Base-by-base conservation (phyloP, 2,329 filamentous ascomycete species). In the Chaetothyriales sp. region DNA sequence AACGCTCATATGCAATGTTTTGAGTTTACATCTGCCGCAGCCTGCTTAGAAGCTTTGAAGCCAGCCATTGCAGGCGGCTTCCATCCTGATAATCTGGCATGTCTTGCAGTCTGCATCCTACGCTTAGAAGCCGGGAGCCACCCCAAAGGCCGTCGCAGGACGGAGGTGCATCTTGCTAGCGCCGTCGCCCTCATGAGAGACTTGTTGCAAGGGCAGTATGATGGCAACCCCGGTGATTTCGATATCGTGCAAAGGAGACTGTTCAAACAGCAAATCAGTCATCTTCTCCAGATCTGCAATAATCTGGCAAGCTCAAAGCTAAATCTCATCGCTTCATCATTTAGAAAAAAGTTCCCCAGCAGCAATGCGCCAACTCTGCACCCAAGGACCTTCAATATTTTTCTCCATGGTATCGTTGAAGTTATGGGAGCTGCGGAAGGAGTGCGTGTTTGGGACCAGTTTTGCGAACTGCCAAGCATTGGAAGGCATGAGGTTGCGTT, bases 361-460 rank as follows among this genome's bases (percentile, higher is more conserved):
- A 57, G 57, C 49, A 60, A 61, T 40, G 47, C 49, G 10, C 44
- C 53, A 22, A 44, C 48, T 25, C 50, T 61, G 18, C 40, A 47
- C 7, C 19, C 50, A 2, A 51, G 52, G 10, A 51, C 53, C 5
- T 61, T 61, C 50, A 57, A 61, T 47, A 49, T 54, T 18, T 8
- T 61, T 10, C 72, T 85, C 5, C 67, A 72, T 44, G 77, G 74
- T n/a, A 67, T 81, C 7, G 72, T 77, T 2, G 69, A 73, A 25
- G 66, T 67, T 0, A 70, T 73, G 46, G 75, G 74, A 50, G 74
- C 70, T 52, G 51, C 56, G 8, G 67, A 67, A 33, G 81, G 75
- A 53, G 71, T 67, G 52, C 64, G 60, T 3, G 57, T 80, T 33
- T 74, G 76, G 51, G 62, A 72, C 8, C 64, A 63, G 37, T 80